These are phyloP conservation scores for Mycena sanguinolenta DNA, from an alignment of 768 basidiomycete genomes.

Conservation along the genomic window DNA sequence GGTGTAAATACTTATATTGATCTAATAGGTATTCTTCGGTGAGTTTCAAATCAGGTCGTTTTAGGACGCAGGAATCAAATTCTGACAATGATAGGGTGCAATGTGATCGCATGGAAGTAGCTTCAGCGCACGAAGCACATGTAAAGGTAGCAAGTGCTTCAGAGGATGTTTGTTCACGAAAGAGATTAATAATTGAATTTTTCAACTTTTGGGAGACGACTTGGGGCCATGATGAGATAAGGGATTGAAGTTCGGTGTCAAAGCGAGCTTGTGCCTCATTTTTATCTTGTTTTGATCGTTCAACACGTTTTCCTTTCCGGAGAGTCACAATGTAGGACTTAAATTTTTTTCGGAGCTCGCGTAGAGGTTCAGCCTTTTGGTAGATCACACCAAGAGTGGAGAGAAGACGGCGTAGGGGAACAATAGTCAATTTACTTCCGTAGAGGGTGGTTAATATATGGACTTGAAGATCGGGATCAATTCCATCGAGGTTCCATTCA, in stretches of 20 bases:
- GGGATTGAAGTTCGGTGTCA: background rate
- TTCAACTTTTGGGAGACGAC: conserved; percentile 18
- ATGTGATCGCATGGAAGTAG: background rate
- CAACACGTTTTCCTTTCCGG: background rate
- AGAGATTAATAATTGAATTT: background rate
- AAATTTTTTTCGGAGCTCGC: background rate
- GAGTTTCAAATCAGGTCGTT: background rate
- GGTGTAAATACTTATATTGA: background rate
- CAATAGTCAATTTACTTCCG: background rate
- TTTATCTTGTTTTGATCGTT: background rate
- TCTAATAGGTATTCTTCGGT: background rate
- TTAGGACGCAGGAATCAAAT: background rate
- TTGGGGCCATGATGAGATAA: conserved; percentile 16
- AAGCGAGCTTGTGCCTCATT: no score
- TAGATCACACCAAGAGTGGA: background rate
- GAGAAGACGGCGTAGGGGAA: background rate
- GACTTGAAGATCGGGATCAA: conserved; percentile 15
- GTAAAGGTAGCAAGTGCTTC: background rate
- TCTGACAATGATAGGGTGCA: background rate
- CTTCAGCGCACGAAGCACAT: conserved; percentile 4
- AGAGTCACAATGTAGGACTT: background rate
- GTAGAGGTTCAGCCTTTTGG: background rate
- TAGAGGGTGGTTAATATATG: background rate
- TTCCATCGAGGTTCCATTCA: conserved; percentile 7
- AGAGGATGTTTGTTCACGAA: conserved; percentile 11